A percentile compares a stretch with the other conserved stretches of the same genome.
These are phyloP conservation scores for Ricinus communis DNA, from an alignment of 345 rosid species.

Conservation along the genomic window DNA sequence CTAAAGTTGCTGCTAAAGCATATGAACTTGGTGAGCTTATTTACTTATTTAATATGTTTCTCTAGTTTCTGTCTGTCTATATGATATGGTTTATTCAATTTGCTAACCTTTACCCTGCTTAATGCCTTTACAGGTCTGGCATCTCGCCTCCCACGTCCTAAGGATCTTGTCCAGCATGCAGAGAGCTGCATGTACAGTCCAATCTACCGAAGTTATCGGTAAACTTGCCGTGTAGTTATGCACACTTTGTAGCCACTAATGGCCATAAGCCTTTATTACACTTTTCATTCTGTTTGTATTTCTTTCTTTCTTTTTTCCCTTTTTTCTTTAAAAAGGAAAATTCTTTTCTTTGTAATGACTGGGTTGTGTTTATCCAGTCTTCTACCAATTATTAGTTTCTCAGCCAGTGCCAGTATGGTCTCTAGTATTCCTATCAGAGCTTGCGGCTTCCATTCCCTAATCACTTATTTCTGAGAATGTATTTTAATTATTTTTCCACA, in stretches of 20 bases:
- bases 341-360: background rate
- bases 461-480: background rate
- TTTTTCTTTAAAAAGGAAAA: no score
- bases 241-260: constrained; percentile 5
- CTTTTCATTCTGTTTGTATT: background rate
- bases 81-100: background rate
- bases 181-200: constrained; percentile 99
- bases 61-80: background rate
- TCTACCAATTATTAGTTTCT: background rate
- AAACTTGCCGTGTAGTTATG: constrained; percentile 14
- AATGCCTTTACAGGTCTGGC: constrained; percentile 61
- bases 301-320: no score
- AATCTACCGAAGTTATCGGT: constrained; percentile 74
- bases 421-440: background rate
- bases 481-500: background rate
- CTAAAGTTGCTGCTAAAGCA: constrained; percentile 83
- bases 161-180: constrained; percentile 70
- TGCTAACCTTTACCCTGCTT: background rate
- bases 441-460: background rate
- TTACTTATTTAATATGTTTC: background rate
- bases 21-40: constrained; percentile 79
- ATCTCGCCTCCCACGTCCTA: constrained; percentile 81
- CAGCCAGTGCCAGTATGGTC: background rate
- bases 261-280: background rate
- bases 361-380: background rate